Conservation (phyloP, 2,329 filamentous ascomycete genomes). For the Dactylellina sp. region DNA sequence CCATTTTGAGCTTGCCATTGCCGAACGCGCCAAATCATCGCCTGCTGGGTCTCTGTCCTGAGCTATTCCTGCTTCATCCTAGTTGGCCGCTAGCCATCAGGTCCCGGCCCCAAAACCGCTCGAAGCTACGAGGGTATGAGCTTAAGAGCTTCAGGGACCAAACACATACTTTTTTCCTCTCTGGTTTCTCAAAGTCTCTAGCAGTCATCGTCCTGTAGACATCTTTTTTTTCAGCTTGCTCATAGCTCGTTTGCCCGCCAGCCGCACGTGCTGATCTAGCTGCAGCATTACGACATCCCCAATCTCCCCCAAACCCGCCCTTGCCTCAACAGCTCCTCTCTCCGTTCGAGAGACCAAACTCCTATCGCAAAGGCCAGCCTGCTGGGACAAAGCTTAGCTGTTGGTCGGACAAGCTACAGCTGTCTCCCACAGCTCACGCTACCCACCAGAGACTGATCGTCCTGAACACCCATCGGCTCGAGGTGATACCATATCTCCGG, state of each 20-base stretch:
- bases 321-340: constrained; percentile 1
- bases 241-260: neutral
- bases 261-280: constrained; percentile 31
- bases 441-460: constrained; percentile 5
- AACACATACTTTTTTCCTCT: neutral
- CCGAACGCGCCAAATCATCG: constrained; percentile 35
- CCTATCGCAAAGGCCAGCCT: constrained; percentile 22
- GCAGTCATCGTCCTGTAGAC: too few relatives aligned
- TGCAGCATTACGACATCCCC: constrained; percentile 45
- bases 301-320: neutral
- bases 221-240: too few relatives aligned
- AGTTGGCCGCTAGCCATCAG: constrained; percentile 21
- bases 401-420: constrained; percentile 33
- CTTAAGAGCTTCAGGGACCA: constrained; percentile 27
- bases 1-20: constrained; percentile 28
- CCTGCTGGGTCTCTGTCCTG: neutral
- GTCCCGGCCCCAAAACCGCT: too few relatives aligned
- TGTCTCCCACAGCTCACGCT: constrained; percentile 16
- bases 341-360: neutral
- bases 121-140: constrained; percentile 23
- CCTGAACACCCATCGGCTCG: neutral
- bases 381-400: constrained; percentile 30
- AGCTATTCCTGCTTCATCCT: constrained; percentile 51
- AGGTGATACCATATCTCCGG: constrained; percentile 17
- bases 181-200: neutral